Evolutionary conservation across 202 grass and related monocot genomes (phyloP), one percentile per base, ranked within the genome.

Genomic region (Panicum virgatum): DNA sequence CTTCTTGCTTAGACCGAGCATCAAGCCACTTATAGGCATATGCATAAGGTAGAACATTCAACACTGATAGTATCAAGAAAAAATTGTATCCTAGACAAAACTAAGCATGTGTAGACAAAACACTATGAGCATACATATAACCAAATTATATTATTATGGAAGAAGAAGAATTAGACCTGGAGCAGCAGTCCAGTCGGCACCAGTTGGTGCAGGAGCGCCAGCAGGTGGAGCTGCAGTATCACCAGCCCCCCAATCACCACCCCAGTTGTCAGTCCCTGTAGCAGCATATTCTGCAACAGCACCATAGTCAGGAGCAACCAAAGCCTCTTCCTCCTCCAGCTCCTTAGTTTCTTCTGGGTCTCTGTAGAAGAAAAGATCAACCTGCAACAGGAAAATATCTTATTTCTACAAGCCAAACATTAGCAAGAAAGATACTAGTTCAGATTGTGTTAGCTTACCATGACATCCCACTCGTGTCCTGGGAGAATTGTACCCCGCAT

Each of bases 281-380:
- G 81, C 89, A 75, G 85, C 30, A 58, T 86, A 94, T 43, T 94
- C 94, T 38, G 79, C 62, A 63, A 80, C 80, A 6, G 37, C 84
- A 3, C 62, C 80, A 23, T 83, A 90, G 1, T 90, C 88, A 32
- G 92, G 87, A 36, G 64, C 91, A 52, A 73, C 80, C 69, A 84
- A 50, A 66, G 84, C 88, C 10, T 96, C 93, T 59, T 93, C 96
- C 42, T 99, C 92, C 67, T 93, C 96, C 1, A 78, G 85, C 79
- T 99, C 93, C 87, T 99, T 99, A 1, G 96, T 87, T 86, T 98
- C 96, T 72, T 98, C 96, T 3, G 96, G 96, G 27, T 98, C 96
- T 60, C 91, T 90, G 71, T 94, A 99, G 87, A 99, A 99, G 77
- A 99, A 99, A 22, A 99, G 81, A 77, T 99, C 96, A 56, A 99